Conservation (phyloP, 2,329 filamentous ascomycete genomes). For the Scopulariopsis brevicaulis region DNA sequence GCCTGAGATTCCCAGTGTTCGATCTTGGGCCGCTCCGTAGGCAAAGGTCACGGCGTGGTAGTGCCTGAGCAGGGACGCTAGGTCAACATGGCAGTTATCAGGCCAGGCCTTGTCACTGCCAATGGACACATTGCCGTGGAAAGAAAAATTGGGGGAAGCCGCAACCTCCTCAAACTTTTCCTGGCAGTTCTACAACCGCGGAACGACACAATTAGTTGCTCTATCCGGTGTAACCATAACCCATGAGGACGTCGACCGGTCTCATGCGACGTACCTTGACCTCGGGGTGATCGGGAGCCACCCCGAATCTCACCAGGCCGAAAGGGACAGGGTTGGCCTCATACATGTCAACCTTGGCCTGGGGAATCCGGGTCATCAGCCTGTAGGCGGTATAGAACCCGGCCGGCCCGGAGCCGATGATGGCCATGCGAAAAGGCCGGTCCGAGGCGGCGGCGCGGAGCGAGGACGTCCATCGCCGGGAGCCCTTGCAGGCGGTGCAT, state of each 20-base stretch:
- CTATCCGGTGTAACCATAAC: not conserved
- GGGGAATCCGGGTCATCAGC: slow-evolving; percentile 62
- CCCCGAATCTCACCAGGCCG: slow-evolving; percentile 84
- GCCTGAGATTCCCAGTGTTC: slow-evolving; percentile 65
- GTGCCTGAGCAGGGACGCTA: slow-evolving; percentile 60
- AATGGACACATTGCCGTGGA: slow-evolving; percentile 80
- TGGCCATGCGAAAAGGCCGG: slow-evolving; percentile 63
- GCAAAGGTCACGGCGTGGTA: slow-evolving; percentile 91
- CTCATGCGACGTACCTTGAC: slow-evolving; percentile 65
- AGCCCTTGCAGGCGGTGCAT: not conserved
- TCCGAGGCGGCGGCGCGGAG: slow-evolving; percentile 14
- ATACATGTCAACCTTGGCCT: slow-evolving; percentile 85
- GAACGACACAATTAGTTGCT: not conserved
- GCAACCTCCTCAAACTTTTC: slow-evolving; percentile 89
- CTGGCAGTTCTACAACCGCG: slow-evolving; percentile 65
- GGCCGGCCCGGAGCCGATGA: slow-evolving; percentile 88
- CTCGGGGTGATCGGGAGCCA: slow-evolving; percentile 96
- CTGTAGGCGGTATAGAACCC: slow-evolving; percentile 92
- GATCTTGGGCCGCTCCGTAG: slow-evolving; percentile 83
- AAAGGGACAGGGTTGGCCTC: slow-evolving; percentile 88
- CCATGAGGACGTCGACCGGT: not conserved
- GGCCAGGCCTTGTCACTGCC: slow-evolving; percentile 33
- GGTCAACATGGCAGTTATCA: slow-evolving; percentile 42
- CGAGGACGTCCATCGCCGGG: not conserved
- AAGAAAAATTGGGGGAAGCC: slow-evolving; percentile 70